These are phyloP conservation scores for Wickerhamiella azyma DNA, from an alignment of 805 yeast genomes.

Conservation along the genomic window DNA sequence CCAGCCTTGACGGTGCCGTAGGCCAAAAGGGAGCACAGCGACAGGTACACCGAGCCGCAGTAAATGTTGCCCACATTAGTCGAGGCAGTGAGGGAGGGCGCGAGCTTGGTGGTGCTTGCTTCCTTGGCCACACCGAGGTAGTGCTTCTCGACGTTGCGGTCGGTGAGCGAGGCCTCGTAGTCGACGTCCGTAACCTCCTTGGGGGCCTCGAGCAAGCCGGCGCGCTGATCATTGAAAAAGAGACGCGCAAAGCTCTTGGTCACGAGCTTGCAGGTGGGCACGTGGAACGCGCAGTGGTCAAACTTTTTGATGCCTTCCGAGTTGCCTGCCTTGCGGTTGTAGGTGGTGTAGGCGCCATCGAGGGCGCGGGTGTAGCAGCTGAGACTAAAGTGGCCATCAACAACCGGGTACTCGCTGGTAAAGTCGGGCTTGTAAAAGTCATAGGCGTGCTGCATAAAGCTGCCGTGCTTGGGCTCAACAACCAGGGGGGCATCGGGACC, in stretches of 20 bases:
- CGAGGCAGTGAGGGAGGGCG: constrained; percentile 72
- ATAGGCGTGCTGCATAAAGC: constrained; percentile 92
- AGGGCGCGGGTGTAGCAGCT: constrained; percentile 88
- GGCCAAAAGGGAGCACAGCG: constrained; percentile 67
- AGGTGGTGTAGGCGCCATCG: constrained; percentile 71
- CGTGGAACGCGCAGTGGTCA: constrained; percentile 93
- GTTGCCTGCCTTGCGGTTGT: constrained; percentile 42
- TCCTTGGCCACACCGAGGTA: constrained; percentile 69
- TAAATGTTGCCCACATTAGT: constrained; percentile 98
- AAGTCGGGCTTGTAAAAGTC: constrained; percentile 96
- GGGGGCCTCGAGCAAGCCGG: constrained; percentile 47
- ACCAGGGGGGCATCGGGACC: constrained; percentile 98
- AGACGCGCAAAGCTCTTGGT: constrained; percentile 85
- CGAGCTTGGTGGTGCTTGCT: constrained; percentile 50
- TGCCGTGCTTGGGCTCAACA: constrained; percentile 77
- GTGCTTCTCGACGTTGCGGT: constrained; percentile 70
- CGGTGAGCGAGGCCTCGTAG: constrained; percentile 68
- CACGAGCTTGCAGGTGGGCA: constrained; percentile 94
- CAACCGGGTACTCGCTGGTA: constrained; percentile 90
- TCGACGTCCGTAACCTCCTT: constrained; percentile 42
- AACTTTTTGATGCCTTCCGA: constrained; percentile 52
- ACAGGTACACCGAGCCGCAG: constrained; percentile 84
- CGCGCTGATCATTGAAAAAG: constrained; percentile 72
- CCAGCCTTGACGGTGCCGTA: constrained; percentile 58
- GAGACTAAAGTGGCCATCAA: constrained; percentile 92